A percentile compares a stretch with the other conserved stretches of the same genome.
Evolutionary conservation across 805 yeast genomes (phyloP).

Genomic region (Wickerhamomyces tratensis): DNA sequence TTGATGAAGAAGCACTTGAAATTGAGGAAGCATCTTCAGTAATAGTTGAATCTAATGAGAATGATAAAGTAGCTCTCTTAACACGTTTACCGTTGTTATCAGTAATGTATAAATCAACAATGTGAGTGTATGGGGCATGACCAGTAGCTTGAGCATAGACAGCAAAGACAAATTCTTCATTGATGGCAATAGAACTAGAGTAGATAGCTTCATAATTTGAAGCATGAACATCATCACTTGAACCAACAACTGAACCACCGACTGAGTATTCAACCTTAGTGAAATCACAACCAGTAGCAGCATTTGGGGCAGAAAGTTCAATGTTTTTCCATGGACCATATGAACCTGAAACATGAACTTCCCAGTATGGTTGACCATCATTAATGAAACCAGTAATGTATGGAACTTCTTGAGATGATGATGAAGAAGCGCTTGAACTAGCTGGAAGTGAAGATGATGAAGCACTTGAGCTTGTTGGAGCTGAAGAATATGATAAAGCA

Average conservation of each 20-base stretch:
- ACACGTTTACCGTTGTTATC: neutral
- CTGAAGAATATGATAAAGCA: neutral
- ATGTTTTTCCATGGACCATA: constrained; percentile 10
- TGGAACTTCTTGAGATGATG: neutral
- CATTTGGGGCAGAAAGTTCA: constrained; percentile 4
- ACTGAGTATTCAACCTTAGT: constrained; percentile 7
- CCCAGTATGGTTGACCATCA: neutral
- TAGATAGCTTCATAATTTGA: constrained; percentile 8
- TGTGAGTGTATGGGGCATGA: neutral
- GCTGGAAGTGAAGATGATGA: constrained; percentile 1
- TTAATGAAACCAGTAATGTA: neutral
- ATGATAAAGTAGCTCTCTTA: neutral
- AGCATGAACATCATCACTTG: constrained; percentile 74
- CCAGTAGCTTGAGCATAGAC: constrained; percentile 1
- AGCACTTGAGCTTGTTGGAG: neutral
- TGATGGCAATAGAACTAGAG: constrained; percentile 4
- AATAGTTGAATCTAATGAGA: neutral
- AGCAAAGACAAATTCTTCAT: neutral
- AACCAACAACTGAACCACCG: constrained; percentile 72
- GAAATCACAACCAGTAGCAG: constrained; percentile 11
- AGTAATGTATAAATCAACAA: neutral
- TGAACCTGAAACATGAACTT: constrained; percentile 1
- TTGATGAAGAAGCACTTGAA: neutral
- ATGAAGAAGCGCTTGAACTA: constrained; percentile 1
- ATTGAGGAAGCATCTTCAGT: neutral